phyloP scores from a whole-genome alignment of 108 stramenopile species.

The Discostella pseudostelligera region DNA sequence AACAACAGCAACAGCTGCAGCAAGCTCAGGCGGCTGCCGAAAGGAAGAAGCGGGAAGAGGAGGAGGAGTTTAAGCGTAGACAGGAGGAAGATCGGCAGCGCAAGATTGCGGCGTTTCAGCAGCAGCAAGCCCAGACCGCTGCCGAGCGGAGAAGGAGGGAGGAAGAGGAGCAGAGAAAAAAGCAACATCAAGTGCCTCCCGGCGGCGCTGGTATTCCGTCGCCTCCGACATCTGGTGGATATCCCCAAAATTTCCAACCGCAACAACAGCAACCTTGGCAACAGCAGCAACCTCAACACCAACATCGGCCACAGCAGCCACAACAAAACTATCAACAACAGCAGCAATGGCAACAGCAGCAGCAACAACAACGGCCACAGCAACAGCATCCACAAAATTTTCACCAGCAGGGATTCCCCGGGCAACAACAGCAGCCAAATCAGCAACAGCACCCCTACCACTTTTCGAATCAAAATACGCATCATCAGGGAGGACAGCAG shows the following conservation, averaged over 20 bases:
- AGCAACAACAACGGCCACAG: slow-evolving; percentile 37
- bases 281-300: slow-evolving; percentile 29
- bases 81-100: slow-evolving; percentile 44
- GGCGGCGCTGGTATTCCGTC: slow-evolving; percentile 12
- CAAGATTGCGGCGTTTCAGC: slow-evolving; percentile 21
- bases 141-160: slow-evolving; percentile 25
- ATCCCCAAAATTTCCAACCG: slow-evolving; percentile 16
- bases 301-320: slow-evolving; percentile 27
- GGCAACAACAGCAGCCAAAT: slow-evolving; percentile 35
- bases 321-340: slow-evolving; percentile 35
- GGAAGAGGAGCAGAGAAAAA: slow-evolving; percentile 46
- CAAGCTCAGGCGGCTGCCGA: slow-evolving; percentile 16
- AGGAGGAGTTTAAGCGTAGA: slow-evolving; percentile 8
- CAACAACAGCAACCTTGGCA: slow-evolving; percentile 39
- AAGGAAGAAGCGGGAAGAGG: slow-evolving; percentile 32
- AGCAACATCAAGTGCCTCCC: slow-evolving; percentile 21
- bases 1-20: slow-evolving; percentile 29
- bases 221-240: slow-evolving; percentile 24
- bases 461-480: slow-evolving; percentile 28
- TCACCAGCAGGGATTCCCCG: slow-evolving; percentile 35
- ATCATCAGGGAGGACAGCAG: slow-evolving; percentile 6
- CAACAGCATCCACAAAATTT: slow-evolving; percentile 18
- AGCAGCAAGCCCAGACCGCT: slow-evolving; percentile 23
- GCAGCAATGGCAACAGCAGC: slow-evolving; percentile 38
- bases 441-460: slow-evolving; percentile 27